Evolutionary conservation across 2,329 filamentous ascomycete species (phyloP).

Genomic region (Diatrype stigma): DNA sequence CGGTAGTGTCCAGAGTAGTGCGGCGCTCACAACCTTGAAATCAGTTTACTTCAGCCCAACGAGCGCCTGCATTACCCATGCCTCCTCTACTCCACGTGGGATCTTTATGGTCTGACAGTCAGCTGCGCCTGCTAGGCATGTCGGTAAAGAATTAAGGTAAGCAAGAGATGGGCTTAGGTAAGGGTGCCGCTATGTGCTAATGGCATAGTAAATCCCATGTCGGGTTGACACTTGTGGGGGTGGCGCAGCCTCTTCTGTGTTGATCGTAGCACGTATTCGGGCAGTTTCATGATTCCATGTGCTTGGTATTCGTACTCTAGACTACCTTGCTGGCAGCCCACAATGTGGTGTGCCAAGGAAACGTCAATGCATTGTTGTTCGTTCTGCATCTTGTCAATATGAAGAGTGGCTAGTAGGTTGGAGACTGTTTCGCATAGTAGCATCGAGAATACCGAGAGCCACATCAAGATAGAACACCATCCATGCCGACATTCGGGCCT

Average conservation of each 20-base stretch:
- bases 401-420: neutral
- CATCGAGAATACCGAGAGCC: neutral
- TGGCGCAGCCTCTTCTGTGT: neutral
- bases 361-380: neutral
- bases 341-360: neutral
- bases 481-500: neutral
- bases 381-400: neutral
- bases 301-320: neutral
- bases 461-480: neutral
- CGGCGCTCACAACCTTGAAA: neutral
- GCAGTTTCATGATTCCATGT: neutral
- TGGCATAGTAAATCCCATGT: neutral
- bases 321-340: neutral
- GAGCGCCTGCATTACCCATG: neutral
- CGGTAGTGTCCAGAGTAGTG: neutral
- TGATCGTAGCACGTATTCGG: neutral
- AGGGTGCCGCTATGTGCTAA: neutral
- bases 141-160: neutral
- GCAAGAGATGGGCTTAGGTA: neutral
- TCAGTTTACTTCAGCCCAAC: neutral
- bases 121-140: neutral
- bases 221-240: neutral
- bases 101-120: neutral
- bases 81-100: neutral
- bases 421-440: neutral